Evolutionary conservation across 2,329 filamentous ascomycete genomes (phyloP).

Genomic region (Hymenoscyphus occultus): DNA sequence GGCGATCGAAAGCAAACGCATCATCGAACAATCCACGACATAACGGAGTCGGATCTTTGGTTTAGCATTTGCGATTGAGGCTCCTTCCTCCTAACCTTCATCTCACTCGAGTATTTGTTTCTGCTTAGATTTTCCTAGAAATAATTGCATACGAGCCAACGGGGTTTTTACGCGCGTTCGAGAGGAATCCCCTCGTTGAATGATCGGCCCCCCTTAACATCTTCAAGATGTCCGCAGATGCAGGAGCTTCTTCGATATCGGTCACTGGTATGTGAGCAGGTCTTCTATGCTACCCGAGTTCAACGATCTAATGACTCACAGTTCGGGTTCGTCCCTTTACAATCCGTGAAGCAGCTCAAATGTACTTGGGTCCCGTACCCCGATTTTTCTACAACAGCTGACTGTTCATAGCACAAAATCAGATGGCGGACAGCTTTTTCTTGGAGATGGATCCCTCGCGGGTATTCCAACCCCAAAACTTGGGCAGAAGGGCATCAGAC

Average conservation of each 20-base stretch:
- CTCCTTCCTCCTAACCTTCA: not conserved
- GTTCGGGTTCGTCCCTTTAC: conserved; percentile 71
- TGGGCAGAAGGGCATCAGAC: conserved; percentile 78
- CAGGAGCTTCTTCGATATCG: conserved; percentile 38
- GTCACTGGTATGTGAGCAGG: conserved; percentile 33
- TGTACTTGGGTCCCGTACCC: conserved; percentile 48
- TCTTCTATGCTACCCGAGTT: not conserved
- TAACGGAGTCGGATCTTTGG: conserved; percentile 10
- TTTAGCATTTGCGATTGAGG: conserved; percentile 3
- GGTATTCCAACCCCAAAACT: conserved; percentile 80
- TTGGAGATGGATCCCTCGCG: conserved; percentile 97
- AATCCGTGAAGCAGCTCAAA: conserved; percentile 91
- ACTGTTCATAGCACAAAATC: conserved; percentile 42
- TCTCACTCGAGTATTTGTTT: not conserved
- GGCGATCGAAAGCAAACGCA: not conserved
- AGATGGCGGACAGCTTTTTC: conserved; percentile 85
- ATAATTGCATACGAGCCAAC: not conserved
- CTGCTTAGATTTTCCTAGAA: not conserved
- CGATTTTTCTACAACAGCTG: conserved; percentile 15
- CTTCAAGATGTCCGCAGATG: conserved; percentile 27
- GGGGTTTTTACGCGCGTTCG: conserved; percentile 14
- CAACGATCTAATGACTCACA: conserved; percentile 35
- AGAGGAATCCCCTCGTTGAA: conserved; percentile 4
- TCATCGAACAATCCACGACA: conserved; percentile 5
- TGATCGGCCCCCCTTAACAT: conserved; percentile 11